These are phyloP conservation scores for Fusarium protoensiforme DNA, from an alignment of 2,329 filamentous ascomycete species.

Conservation along the genomic window DNA sequence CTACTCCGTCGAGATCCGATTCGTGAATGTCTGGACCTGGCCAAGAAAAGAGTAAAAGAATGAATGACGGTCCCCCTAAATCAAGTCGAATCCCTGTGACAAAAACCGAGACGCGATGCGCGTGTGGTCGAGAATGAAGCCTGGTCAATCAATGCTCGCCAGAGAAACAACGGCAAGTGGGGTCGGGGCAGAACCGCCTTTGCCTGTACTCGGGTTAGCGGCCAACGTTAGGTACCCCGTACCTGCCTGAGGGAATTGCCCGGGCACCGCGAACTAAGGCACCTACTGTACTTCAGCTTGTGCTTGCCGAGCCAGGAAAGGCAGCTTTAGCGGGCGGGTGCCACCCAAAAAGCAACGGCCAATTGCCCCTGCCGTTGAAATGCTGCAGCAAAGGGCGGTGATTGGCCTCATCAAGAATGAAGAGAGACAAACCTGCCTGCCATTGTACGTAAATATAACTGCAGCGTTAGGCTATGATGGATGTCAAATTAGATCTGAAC, in stretches of 20 bases:
- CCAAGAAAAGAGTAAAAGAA: conserved; percentile 1
- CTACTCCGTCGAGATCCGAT: not conserved
- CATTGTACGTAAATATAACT: not conserved
- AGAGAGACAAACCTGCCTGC: not conserved
- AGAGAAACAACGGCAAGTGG: conserved; percentile 27
- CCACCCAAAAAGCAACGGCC: conserved; percentile 3
- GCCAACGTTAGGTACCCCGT: not conserved
- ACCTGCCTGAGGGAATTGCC: conserved; percentile 1
- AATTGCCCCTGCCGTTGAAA: conserved; percentile 14
- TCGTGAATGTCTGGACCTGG: not conserved
- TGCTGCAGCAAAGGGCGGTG: not conserved
- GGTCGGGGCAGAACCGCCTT: not conserved
- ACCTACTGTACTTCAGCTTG: not conserved
- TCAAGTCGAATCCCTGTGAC: not conserved
- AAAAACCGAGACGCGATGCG: conserved; percentile 23
- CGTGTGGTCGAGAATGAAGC: conserved; percentile 23
- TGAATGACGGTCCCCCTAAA: not conserved
- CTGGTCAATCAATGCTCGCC: conserved; percentile 5
- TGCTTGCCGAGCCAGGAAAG: not conserved
- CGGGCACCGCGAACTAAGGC: not conserved
- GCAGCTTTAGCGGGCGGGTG: not conserved
- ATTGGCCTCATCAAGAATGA: not conserved
- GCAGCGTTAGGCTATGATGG: not conserved
- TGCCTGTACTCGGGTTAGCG: not conserved
- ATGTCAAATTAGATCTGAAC: not conserved